phyloP scores from a whole-genome alignment of 169 alveolate species.

The Plasmodium fragile region DNA sequence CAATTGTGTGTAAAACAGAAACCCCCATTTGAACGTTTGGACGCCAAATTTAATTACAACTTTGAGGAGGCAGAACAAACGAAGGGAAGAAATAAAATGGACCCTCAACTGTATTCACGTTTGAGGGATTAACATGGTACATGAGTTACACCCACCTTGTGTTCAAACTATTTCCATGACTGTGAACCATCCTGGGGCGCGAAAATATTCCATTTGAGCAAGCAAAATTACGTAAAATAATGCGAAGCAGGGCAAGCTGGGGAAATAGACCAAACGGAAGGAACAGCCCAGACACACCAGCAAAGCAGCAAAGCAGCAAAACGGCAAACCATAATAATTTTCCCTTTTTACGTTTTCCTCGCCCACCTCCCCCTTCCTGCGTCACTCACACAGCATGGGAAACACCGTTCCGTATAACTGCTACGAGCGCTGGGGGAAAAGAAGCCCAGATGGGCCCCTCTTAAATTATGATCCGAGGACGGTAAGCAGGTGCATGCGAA shows the following conservation, averaged over 20 bases:
- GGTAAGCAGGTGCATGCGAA: slow-evolving; percentile 11
- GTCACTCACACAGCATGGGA: slow-evolving; percentile 38
- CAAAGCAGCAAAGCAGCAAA: background rate
- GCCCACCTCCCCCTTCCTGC: background rate
- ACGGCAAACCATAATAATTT: background rate
- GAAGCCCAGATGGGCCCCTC: slow-evolving; percentile 73
- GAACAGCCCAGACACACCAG: background rate
- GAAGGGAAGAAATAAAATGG: slow-evolving; percentile 13
- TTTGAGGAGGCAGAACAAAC: background rate
- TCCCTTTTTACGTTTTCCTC: background rate
- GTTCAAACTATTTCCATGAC: background rate
- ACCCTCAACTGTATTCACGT: background rate
- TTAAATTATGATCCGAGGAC: slow-evolving; percentile 39
- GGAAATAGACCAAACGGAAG: background rate
- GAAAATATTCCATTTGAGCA: background rate
- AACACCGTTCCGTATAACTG: slow-evolving; percentile 72
- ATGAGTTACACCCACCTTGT: background rate
- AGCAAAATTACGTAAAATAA: background rate
- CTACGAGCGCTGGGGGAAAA: slow-evolving; percentile 73
- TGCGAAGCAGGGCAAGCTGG: background rate
- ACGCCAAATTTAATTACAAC: slow-evolving; percentile 22
- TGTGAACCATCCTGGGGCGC: background rate
- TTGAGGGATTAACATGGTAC: slow-evolving; percentile 6
- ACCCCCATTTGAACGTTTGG: background rate
- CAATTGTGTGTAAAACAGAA: background rate